phyloP scores from a whole-genome alignment of 2,329 filamentous ascomycete genomes.

The Phialemoniopsis sp. region DNA sequence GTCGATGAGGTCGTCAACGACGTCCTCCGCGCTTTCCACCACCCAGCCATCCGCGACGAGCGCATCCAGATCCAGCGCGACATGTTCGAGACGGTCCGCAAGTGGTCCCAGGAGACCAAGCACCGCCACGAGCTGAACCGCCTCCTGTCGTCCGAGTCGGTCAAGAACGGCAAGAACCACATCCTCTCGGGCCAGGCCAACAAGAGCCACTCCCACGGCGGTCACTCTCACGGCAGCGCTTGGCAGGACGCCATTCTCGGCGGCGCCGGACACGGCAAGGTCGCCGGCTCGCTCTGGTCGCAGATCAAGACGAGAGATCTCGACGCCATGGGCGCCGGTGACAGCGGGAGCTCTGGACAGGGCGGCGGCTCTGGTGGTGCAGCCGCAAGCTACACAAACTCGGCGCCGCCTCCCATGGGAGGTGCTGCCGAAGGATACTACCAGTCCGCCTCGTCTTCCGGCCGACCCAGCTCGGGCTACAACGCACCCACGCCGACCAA shows the following conservation, averaged over 20 bases:
- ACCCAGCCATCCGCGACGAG: slow-evolving; percentile 77
- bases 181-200: slow-evolving; percentile 31
- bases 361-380: slow-evolving; percentile 9
- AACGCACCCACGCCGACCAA: too few species aligned
- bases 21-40: slow-evolving; percentile 80
- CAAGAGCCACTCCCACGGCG: slow-evolving; percentile 19
- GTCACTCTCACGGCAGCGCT: slow-evolving; percentile 32
- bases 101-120: slow-evolving; percentile 70
- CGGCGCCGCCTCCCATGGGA: neutral
- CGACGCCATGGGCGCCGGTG: slow-evolving; percentile 46
- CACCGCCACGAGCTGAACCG: slow-evolving; percentile 66
- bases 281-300: slow-evolving; percentile 55
- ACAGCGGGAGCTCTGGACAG: slow-evolving; percentile 23
- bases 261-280: slow-evolving; percentile 48
- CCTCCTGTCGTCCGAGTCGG: slow-evolving; percentile 77
- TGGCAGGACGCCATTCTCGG: slow-evolving; percentile 26
- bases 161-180: slow-evolving; percentile 81
- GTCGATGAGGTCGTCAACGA: slow-evolving; percentile 82
- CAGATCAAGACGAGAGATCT: slow-evolving; percentile 58
- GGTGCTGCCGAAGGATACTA: slow-evolving; percentile 9
- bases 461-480: slow-evolving; percentile 8
- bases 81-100: slow-evolving; percentile 84
- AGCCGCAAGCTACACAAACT: too few species aligned
- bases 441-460: neutral
- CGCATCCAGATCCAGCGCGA: slow-evolving; percentile 73